Evolutionary conservation across 768 basidiomycete genomes (phyloP).

Genomic region (Arthromyces matolae): DNA sequence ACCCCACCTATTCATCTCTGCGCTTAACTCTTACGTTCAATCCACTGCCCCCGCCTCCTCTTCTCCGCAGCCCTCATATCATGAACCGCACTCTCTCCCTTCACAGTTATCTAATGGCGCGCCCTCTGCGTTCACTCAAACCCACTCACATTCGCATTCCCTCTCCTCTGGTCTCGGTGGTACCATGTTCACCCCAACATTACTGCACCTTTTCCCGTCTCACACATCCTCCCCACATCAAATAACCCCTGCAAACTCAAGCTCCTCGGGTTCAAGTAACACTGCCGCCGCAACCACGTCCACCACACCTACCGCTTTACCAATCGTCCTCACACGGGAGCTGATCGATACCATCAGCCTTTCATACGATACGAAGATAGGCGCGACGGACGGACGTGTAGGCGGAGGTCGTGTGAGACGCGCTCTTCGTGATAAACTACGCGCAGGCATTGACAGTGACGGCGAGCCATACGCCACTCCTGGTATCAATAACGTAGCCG

Average conservation of each 20-base stretch:
- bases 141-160: slow-evolving; percentile 15
- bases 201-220: slow-evolving; percentile 5
- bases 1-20: slow-evolving; percentile 52
- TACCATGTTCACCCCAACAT: slow-evolving; percentile 7
- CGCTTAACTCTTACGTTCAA: slow-evolving; percentile 39
- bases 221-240: slow-evolving; percentile 9
- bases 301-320: slow-evolving; percentile 10
- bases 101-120: slow-evolving; percentile 4
- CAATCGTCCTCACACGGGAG: slow-evolving; percentile 37
- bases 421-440: slow-evolving; percentile 54
- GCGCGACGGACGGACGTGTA: slow-evolving; percentile 50
- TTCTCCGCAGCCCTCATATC: slow-evolving; percentile 1
- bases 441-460: slow-evolving; percentile 25
- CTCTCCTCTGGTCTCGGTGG: not conserved
- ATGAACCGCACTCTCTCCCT: slow-evolving; percentile 1
- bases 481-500: no score
- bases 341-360: slow-evolving; percentile 44
- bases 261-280: slow-evolving; percentile 6
- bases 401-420: slow-evolving; percentile 41
- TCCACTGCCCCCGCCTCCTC: slow-evolving; percentile 21
- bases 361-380: slow-evolving; percentile 46
- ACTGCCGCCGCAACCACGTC: slow-evolving; percentile 13
- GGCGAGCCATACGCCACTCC: slow-evolving; percentile 21
- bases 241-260: slow-evolving; percentile 5
- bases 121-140: slow-evolving; percentile 12